Conservation (phyloP, 495 filamentous ascomycete genomes). For the Penicillium ucsense region DNA sequence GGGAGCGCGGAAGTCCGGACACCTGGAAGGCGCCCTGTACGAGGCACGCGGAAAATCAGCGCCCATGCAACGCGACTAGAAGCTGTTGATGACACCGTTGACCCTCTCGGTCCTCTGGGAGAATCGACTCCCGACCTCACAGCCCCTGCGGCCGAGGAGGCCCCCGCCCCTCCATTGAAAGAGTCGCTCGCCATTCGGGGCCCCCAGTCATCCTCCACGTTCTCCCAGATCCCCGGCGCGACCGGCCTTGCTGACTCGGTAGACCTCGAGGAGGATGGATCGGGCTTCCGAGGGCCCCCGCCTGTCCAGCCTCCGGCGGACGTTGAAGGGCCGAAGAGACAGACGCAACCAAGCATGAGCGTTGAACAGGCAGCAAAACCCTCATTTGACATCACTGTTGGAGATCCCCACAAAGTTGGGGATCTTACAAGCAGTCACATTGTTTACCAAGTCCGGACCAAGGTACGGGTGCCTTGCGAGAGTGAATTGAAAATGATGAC, state of each 20-base stretch:
- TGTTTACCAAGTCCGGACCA: constrained; percentile 90
- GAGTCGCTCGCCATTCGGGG: constrained; percentile 57
- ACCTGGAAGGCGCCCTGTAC: constrained; percentile 39
- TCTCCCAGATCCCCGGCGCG: constrained; percentile 38
- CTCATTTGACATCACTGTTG: constrained; percentile 82
- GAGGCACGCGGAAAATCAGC: constrained; percentile 63
- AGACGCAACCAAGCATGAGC: constrained; percentile 71
- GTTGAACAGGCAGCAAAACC: constrained; percentile 87
- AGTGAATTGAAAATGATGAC: background rate
- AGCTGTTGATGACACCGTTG: constrained; percentile 81
- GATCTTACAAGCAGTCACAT: constrained; percentile 95
- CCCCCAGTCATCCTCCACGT: constrained; percentile 39
- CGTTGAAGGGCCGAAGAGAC: constrained; percentile 37
- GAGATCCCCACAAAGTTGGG: constrained; percentile 95
- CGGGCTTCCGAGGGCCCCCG: constrained; percentile 56
- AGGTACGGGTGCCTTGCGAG: constrained; percentile 42
- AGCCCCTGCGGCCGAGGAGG: constrained; percentile 46
- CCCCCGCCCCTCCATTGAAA: constrained; percentile 85
- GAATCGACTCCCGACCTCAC: constrained; percentile 41
- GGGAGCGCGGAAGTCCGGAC: constrained; percentile 32
- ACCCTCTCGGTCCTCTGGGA: constrained; percentile 81
- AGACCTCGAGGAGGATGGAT: constrained; percentile 52
- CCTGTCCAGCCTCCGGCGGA: constrained; percentile 59
- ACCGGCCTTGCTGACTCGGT: constrained; percentile 51
- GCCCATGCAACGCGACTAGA: constrained; percentile 77